Percentiles rank a stretch among this genome's conserved stretches.
These are phyloP conservation scores for Candida tallmaniae DNA, from an alignment of 805 yeast genomes.

Conservation along the genomic window DNA sequence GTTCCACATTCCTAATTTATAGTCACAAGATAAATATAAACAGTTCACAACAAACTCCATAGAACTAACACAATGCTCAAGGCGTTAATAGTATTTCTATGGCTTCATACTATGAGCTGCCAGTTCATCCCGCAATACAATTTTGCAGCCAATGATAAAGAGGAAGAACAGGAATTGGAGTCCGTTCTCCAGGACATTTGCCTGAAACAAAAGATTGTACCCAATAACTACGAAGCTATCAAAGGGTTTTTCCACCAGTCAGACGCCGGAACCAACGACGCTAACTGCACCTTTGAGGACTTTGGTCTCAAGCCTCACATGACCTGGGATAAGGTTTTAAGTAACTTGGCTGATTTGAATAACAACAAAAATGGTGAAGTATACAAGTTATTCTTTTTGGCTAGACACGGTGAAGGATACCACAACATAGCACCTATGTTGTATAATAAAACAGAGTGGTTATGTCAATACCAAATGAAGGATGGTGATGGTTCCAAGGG, in stretches of 20 bases:
- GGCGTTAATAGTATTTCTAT: too few species aligned
- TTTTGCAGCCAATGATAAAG: too few species aligned
- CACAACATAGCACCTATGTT: slow-evolving; percentile 23
- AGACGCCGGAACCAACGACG: slow-evolving; percentile 12
- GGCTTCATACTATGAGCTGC: too few species aligned
- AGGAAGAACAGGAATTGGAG: too few species aligned
- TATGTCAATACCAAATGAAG: slow-evolving; percentile 22
- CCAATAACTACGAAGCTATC: slow-evolving; percentile 9
- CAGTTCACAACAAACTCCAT: too few species aligned
- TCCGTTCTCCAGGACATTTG: too few species aligned
- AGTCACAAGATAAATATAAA: too few species aligned
- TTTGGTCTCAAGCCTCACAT: slow-evolving; percentile 20
- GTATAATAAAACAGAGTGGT: slow-evolving; percentile 18
- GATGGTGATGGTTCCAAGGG: slow-evolving; percentile 17
- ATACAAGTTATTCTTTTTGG: slow-evolving; percentile 24
- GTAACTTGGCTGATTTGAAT: slow-evolving; percentile 12
- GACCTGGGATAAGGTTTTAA: slow-evolving; percentile 20
- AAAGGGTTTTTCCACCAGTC: slow-evolving; percentile 18
- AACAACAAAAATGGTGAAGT: slow-evolving; percentile 5
- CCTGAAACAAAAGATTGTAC: too few species aligned
- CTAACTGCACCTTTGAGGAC: slow-evolving; percentile 9
- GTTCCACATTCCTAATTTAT: too few species aligned
- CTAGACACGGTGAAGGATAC: slow-evolving; percentile 32
- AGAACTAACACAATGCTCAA: too few species aligned
- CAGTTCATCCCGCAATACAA: too few species aligned